Percentiles rank a stretch among this genome's conserved stretches.
phyloP scores from a whole-genome alignment of 2,329 filamentous ascomycete genomes.

The Arachnopeziza araneosa region DNA sequence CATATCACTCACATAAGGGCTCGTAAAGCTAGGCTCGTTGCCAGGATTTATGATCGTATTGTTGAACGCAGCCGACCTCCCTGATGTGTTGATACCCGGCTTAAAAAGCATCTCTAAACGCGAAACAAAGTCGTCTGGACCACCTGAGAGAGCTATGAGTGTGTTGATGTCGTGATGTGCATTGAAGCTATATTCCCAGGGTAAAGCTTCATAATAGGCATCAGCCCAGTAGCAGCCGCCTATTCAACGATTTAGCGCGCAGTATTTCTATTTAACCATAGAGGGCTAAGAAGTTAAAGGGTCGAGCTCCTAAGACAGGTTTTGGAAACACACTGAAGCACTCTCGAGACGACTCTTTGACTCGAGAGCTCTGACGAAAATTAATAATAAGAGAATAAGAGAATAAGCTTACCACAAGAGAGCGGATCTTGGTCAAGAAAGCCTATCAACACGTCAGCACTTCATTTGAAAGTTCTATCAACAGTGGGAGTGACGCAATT shows the following conservation, averaged over 20 bases:
- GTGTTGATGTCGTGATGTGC: slow-evolving; percentile 50
- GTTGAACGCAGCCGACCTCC: slow-evolving; percentile 52
- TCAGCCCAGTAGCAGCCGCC: slow-evolving; percentile 49
- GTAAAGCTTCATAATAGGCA: slow-evolving; percentile 44
- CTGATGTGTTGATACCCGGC: slow-evolving; percentile 36
- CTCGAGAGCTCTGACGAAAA: too few species aligned
- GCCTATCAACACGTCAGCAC: not conserved
- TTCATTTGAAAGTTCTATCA: too few species aligned
- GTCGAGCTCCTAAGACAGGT: too few species aligned
- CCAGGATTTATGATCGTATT: slow-evolving; percentile 56
- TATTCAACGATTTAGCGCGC: too few species aligned
- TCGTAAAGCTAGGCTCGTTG: slow-evolving; percentile 44
- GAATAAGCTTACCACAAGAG: slow-evolving; percentile 32
- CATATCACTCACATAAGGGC: slow-evolving; percentile 43
- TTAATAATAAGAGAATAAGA: too few species aligned
- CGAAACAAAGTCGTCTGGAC: slow-evolving; percentile 40
- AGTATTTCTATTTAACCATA: too few species aligned
- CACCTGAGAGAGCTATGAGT: slow-evolving; percentile 42
- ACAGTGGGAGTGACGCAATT: too few species aligned
- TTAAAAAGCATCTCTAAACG: slow-evolving; percentile 47
- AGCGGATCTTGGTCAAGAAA: slow-evolving; percentile 43
- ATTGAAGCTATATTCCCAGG: slow-evolving; percentile 52
- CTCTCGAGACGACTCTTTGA: too few species aligned
- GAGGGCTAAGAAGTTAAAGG: too few species aligned
- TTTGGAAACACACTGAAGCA: too few species aligned